Evolutionary conservation across 805 yeast genomes (phyloP).

Genomic region (Pichia cabralensis): DNA sequence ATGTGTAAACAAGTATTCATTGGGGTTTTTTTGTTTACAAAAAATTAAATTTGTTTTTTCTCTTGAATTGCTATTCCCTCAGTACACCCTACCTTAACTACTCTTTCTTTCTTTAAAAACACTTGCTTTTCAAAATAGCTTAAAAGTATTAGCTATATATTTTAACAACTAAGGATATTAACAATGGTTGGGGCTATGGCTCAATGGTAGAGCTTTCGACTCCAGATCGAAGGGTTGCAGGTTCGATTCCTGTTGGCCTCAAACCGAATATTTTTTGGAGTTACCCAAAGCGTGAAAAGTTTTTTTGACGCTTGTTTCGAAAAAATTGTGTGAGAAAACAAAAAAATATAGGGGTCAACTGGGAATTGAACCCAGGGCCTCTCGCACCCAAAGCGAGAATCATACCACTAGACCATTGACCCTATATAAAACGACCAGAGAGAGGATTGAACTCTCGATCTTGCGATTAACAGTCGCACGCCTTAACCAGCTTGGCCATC

Average conservation of each 20-base stretch:
- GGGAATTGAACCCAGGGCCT: slow-evolving; percentile 51
- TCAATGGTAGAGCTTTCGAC: slow-evolving; percentile 76
- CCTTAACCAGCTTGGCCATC: slow-evolving; percentile 54
- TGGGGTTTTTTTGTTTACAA: too few relatives aligned
- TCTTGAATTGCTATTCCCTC: too few relatives aligned
- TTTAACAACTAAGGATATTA: too few relatives aligned
- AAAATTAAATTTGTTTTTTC: too few relatives aligned
- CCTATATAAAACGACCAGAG: slow-evolving; percentile 35
- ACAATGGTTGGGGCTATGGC: slow-evolving; percentile 53
- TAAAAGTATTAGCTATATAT: too few relatives aligned
- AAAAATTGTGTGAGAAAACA: background rate
- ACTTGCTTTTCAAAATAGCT: too few relatives aligned
- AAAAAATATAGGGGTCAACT: slow-evolving; percentile 23
- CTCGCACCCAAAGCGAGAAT: slow-evolving; percentile 48
- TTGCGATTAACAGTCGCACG: slow-evolving; percentile 59
- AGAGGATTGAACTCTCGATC: slow-evolving; percentile 55
- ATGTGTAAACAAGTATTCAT: too few relatives aligned
- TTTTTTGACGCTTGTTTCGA: too few relatives aligned
- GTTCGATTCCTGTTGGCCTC: slow-evolving; percentile 19
- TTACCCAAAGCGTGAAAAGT: too few relatives aligned
- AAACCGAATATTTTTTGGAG: slow-evolving; percentile 1
- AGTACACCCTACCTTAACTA: too few relatives aligned
- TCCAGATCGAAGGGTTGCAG: slow-evolving; percentile 34
- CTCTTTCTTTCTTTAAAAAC: too few relatives aligned
- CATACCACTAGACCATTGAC: slow-evolving; percentile 45